Evolutionary conservation across 2,329 filamentous ascomycete genomes (phyloP).

Genomic region (Apiospora aurea): DNA sequence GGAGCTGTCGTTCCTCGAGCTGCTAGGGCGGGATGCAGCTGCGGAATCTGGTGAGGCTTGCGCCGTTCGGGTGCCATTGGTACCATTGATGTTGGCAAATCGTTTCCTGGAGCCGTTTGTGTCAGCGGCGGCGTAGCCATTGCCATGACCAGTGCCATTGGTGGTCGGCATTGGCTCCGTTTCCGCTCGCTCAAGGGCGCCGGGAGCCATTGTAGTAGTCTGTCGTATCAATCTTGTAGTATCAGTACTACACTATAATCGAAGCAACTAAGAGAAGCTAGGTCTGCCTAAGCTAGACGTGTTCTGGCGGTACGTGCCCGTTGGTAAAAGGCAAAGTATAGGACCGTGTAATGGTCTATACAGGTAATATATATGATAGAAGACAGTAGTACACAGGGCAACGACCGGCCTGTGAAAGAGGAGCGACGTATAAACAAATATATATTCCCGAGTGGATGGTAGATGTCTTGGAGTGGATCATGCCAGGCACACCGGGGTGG

Average conservation of each 20-base stretch:
- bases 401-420: neutral
- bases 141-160: constrained; percentile 21
- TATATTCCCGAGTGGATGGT: neutral
- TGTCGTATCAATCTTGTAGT: neutral
- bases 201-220: constrained; percentile 22
- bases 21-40: neutral
- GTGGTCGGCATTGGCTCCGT: neutral
- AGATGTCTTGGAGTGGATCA: neutral
- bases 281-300: neutral
- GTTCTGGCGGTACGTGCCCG: neutral
- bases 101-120: constrained; percentile 31
- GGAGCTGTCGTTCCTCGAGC: neutral
- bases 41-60: neutral
- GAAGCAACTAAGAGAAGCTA: neutral
- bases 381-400: neutral
- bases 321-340: neutral
- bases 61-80: neutral
- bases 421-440: neutral
- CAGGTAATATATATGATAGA: neutral
- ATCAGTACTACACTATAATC: neutral
- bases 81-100: constrained; percentile 16
- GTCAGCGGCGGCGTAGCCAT: neutral
- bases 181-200: constrained; percentile 16
- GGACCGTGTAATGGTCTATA: neutral
- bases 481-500: neutral